These are phyloP conservation scores for Phialophora tarda DNA, from an alignment of 2,329 filamentous ascomycete species.

Conservation along the genomic window DNA sequence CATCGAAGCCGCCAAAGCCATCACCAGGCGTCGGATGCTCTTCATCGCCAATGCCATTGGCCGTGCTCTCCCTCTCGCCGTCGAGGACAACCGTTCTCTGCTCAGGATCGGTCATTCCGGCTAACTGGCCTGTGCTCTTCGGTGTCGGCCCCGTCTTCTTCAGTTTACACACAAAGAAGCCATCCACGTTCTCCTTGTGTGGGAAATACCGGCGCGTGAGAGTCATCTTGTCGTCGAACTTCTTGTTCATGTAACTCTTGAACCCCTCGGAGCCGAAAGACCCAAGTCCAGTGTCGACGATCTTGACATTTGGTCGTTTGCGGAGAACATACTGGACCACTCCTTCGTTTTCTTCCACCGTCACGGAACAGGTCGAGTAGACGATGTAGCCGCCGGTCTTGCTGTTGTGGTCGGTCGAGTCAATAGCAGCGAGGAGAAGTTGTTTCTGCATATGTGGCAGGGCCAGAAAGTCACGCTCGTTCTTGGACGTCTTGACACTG, in stretches of 20 bases:
- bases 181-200: slow-evolving; percentile 92
- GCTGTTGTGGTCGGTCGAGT: slow-evolving; percentile 87
- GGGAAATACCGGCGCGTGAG: slow-evolving; percentile 86
- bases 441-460: slow-evolving; percentile 96
- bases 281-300: slow-evolving; percentile 84
- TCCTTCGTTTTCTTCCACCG: slow-evolving; percentile 89
- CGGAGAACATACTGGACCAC: slow-evolving; percentile 92
- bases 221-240: slow-evolving; percentile 83
- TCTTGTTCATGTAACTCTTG: slow-evolving; percentile 86
- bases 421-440: slow-evolving; percentile 87
- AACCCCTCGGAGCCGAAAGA: slow-evolving; percentile 93
- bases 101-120: slow-evolving; percentile 40
- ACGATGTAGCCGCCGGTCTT: slow-evolving; percentile 95
- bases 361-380: slow-evolving; percentile 95
- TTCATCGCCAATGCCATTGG: slow-evolving; percentile 38
- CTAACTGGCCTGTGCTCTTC: slow-evolving; percentile 26
- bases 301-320: slow-evolving; percentile 89
- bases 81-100: slow-evolving; percentile 36
- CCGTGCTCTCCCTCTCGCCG: slow-evolving; percentile 41
- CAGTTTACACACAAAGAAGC: slow-evolving; percentile 98
- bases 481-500: slow-evolving; percentile 98
- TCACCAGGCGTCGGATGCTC: slow-evolving; percentile 50
- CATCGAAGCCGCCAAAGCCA: slow-evolving; percentile 74
- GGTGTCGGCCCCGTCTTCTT: slow-evolving; percentile 86
- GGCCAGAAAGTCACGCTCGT: slow-evolving; percentile 89